These are phyloP conservation scores for Clarireedia monteithiana DNA, from an alignment of 2,329 filamentous ascomycete genomes.

Conservation along the genomic window DNA sequence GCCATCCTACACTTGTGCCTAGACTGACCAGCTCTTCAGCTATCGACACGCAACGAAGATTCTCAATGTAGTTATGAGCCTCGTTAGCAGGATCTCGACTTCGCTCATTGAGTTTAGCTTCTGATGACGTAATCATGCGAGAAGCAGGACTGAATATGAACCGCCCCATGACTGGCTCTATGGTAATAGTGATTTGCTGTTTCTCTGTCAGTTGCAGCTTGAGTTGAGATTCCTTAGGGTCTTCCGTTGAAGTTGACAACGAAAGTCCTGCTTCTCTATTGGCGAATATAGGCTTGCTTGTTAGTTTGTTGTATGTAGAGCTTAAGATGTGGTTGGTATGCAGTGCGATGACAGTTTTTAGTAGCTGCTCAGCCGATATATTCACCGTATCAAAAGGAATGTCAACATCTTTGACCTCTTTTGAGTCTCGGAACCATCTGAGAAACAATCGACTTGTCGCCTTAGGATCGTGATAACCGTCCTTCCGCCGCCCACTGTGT, in stretches of 20 bases:
- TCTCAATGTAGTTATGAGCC: conserved; percentile 49
- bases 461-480: conserved; percentile 35
- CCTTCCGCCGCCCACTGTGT: conserved; percentile 50
- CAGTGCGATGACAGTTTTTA: conserved; percentile 66
- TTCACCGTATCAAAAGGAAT: conserved; percentile 58
- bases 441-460: conserved; percentile 49
- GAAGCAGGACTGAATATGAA: conserved; percentile 63
- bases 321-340: conserved; percentile 67
- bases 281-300: conserved; percentile 51
- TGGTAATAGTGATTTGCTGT: conserved; percentile 50
- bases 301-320: conserved; percentile 55
- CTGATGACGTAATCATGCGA: conserved; percentile 46
- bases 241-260: conserved; percentile 48
- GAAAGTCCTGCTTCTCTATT: conserved; percentile 50
- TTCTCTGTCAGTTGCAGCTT: conserved; percentile 61
- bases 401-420: conserved; percentile 62
- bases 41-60: conserved; percentile 52
- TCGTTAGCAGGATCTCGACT: conserved; percentile 49
- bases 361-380: conserved; percentile 65
- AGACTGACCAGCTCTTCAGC: conserved; percentile 54
- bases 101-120: conserved; percentile 55
- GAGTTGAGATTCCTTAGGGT: conserved; percentile 61
- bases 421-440: conserved; percentile 80
- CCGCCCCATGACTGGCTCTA: conserved; percentile 74
- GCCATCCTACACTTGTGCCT: conserved; percentile 60